Percentiles rank a stretch among this genome's conserved stretches.
phyloP scores from a whole-genome alignment of 75 land plant species.

The Sequoiadendron giganteum region DNA sequence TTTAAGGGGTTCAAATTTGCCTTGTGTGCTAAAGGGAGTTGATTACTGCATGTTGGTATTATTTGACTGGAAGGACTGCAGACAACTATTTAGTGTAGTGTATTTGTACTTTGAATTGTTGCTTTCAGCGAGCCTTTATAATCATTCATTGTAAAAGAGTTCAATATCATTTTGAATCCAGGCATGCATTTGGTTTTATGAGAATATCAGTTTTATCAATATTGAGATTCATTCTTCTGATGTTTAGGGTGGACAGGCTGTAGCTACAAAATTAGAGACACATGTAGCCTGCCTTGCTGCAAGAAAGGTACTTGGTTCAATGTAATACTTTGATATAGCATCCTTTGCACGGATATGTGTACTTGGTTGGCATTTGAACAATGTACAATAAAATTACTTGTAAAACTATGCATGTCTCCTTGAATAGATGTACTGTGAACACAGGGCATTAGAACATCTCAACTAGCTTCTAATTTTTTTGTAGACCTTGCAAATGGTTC shows the following conservation, averaged over 20 bases:
- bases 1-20: not conserved
- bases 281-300: conserved; percentile 81
- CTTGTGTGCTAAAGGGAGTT: not conserved
- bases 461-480: not conserved
- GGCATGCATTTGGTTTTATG: not conserved
- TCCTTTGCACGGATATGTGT: not conserved
- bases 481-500: not conserved
- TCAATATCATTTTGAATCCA: not conserved
- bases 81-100: not conserved
- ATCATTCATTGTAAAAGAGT: not conserved
- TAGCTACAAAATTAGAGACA: conserved; percentile 73
- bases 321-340: not conserved
- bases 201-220: not conserved
- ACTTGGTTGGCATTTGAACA: not conserved
- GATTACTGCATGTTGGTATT: conserved; percentile 5
- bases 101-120: not conserved
- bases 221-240: not conserved
- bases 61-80: conserved; percentile 4
- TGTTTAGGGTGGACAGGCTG: conserved; percentile 80
- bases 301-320: conserved; percentile 51
- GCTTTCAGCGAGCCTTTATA: not conserved
- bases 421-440: not conserved
- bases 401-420: not conserved
- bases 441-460: not conserved
- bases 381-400: not conserved